Conservation (phyloP, 2,329 filamentous ascomycete species). For the Teratosphaeria gauchensis region DNA sequence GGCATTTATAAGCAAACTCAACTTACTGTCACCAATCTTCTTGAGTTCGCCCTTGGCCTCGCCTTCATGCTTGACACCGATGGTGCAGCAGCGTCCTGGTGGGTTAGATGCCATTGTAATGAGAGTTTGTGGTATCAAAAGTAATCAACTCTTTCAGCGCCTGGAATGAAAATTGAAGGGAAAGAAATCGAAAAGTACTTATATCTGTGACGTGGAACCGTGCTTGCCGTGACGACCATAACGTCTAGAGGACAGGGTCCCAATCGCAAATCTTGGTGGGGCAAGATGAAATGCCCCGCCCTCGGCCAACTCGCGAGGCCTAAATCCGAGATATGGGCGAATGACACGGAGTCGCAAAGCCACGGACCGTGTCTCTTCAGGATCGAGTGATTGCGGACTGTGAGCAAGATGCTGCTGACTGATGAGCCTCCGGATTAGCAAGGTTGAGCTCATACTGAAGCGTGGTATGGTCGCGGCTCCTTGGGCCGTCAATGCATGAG, state of each 20-base stretch:
- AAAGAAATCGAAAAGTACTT: background rate
- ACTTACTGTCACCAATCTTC: slow-evolving; percentile 24
- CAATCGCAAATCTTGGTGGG: no score
- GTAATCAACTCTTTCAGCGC: background rate
- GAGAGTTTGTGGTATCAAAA: background rate
- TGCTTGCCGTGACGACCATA: background rate
- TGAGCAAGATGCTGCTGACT: no score
- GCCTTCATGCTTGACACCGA: slow-evolving; percentile 30
- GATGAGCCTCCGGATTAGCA: no score
- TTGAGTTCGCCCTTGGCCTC: slow-evolving; percentile 25
- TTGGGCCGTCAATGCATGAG: no score
- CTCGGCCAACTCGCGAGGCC: no score
- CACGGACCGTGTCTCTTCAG: background rate
- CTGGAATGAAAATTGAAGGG: background rate
- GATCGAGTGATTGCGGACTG: no score
- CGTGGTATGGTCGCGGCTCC: no score
- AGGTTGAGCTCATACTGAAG: no score
- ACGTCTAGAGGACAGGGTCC: background rate
- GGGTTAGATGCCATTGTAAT: slow-evolving; percentile 27
- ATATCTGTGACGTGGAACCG: background rate
- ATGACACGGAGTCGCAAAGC: no score
- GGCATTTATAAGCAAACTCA: background rate
- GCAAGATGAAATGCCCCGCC: no score
- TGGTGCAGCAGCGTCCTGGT: slow-evolving; percentile 28
- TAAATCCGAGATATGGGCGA: no score